Conservation (phyloP, 202 grass and related monocot species). For the Setaria viridis region DNA sequence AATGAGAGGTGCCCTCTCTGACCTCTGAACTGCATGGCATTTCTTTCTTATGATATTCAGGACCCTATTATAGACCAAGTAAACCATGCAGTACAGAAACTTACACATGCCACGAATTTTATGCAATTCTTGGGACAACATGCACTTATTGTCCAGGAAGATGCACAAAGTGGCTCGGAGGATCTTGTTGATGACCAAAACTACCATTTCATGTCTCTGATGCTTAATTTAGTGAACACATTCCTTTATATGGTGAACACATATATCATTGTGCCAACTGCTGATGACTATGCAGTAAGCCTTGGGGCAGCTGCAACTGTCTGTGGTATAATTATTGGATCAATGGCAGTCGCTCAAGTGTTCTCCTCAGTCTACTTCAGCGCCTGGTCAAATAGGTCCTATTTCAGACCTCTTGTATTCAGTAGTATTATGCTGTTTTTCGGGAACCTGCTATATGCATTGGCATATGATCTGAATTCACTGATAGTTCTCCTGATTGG, state of each 20-base stretch:
- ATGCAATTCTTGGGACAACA: conserved; percentile 85
- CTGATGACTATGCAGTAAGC: conserved; percentile 85
- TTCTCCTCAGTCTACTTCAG: conserved; percentile 96
- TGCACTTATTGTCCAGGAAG: conserved; percentile 74
- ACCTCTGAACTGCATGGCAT: not conserved
- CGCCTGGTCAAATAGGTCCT: conserved; percentile 91
- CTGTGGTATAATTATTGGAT: conserved; percentile 91
- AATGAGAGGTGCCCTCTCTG: not conserved
- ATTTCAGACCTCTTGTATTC: conserved; percentile 86
- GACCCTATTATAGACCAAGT: conserved; percentile 95
- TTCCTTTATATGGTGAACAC: conserved; percentile 96
- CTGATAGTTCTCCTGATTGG: conserved; percentile 69
- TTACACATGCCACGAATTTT: conserved; percentile 83
- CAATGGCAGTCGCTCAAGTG: conserved; percentile 91
- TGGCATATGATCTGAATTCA: conserved; percentile 85
- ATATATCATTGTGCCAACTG: conserved; percentile 91
- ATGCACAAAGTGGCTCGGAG: conserved; percentile 48
- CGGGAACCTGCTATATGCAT: conserved; percentile 83
- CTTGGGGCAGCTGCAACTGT: conserved; percentile 89
- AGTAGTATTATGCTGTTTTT: conserved; percentile 84
- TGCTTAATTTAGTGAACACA: conserved; percentile 82
- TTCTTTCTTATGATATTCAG: conserved; percentile 51
- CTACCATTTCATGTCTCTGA: conserved; percentile 81
- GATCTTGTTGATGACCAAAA: conserved; percentile 63
- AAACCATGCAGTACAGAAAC: conserved; percentile 83